Evolutionary conservation across 129 eudicot species (phyloP).

Genomic region (carrot (Daucus carota)): DH1_v3.0 NC_030382.2:44243501-44244000

Average conservation of each 20-base stretch:
- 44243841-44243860: constrained; percentile 41
- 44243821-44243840: constrained; percentile 33
- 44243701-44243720: constrained; percentile 19
- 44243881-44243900: constrained; percentile 40
- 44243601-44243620: constrained; percentile 67
- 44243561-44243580: constrained; percentile 50
- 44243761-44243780: constrained; percentile 49
- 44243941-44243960: constrained; percentile 48
- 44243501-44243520: constrained; percentile 37
- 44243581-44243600: constrained; percentile 57
- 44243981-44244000: constrained; percentile 25
- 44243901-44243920: constrained; percentile 31
- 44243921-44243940: constrained; percentile 37
- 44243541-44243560: constrained; percentile 19
- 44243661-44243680: constrained; percentile 58
- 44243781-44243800: constrained; percentile 46
- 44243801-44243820: constrained; percentile 53
- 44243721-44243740: constrained; percentile 52
- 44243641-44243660: constrained; percentile 56
- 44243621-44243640: constrained; percentile 53
- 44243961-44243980: constrained; percentile 40
- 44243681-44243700: constrained; percentile 26
- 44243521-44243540: constrained; percentile 27
- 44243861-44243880: constrained; percentile 43
- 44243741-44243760: constrained; percentile 52